A percentile compares a stretch with the other conserved stretches of the same genome.
These are phyloP conservation scores for Chlorella sorokiniana DNA, from an alignment of 139 green algal genomes.

Conservation along the genomic window DNA sequence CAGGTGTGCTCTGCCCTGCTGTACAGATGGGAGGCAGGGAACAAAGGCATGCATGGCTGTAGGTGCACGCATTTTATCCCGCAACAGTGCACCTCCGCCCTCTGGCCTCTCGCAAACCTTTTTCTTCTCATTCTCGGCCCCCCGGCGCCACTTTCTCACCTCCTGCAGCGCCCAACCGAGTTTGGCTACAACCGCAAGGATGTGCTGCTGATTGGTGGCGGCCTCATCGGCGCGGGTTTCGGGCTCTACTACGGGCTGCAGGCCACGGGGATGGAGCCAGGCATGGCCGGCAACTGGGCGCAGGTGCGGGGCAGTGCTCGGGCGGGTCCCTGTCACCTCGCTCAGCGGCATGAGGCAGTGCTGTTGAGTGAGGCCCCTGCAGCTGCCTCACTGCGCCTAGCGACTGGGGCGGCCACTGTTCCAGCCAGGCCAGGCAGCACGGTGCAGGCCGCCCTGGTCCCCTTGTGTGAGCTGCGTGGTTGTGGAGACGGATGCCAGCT, in stretches of 20 bases:
- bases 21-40: not conserved
- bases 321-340: not conserved
- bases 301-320: constrained; percentile 46
- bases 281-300: constrained; percentile 83
- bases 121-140: not conserved
- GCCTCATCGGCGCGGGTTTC: constrained; percentile 79
- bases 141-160: not conserved
- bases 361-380: no score
- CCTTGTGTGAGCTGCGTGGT: no score
- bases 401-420: no score
- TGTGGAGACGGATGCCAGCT: no score
- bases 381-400: no score
- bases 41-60: no score
- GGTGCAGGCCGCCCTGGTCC: no score
- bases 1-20: not conserved
- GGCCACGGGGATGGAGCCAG: constrained; percentile 73
- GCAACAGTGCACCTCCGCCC: no score
- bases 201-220: constrained; percentile 82
- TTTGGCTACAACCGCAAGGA: constrained; percentile 95
- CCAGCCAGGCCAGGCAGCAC: no score
- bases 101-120: not conserved
- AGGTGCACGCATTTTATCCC: no score
- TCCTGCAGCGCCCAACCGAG: constrained; percentile 52
- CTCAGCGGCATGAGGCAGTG: no score
- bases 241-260: constrained; percentile 89